Base-by-base conservation (phyloP, 2,329 filamentous ascomycete species). In the Fusarium decemcellulare region DNA sequence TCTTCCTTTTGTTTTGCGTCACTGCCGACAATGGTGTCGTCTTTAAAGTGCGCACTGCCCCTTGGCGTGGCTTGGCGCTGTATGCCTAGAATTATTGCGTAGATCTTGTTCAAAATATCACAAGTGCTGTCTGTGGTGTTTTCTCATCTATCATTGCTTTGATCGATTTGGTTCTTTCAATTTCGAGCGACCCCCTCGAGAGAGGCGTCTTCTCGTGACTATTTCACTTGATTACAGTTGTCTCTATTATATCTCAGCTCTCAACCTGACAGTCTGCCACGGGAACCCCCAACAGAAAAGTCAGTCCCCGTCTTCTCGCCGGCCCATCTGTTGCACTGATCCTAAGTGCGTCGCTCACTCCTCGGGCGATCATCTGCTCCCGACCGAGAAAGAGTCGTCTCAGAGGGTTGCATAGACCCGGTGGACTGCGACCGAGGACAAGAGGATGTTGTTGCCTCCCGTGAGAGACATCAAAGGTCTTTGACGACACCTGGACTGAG, bases 291-390 rank as follows among this genome's bases (percentile, higher is more conserved):
- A 74, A 36, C 4, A 76, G 39, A 16, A 47, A 44, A 10, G 70
- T 63, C 50, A 76, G 44, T 3, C 75, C 76, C 61, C 74, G 73
- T 3, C 68, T 44, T 27, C 65, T 69, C 2, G 75, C 76, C 59
- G 61, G 23, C 3, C 27, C 43, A 62, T 78, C 77, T 5, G 65
- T 66, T 6, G 72, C 71, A 2, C 68, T 68, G 29, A 75, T 68
- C 32, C 59, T 65, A 18, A 78, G 55, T 23, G 65, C 61, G 18
- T 61, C 29, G 15, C 39, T 65, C 11, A 70, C 70, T 1, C 66
- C 59, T 10, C 39, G 54, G 6, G 43, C 61, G 29, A 71, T 12
- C 9, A 68, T 32, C 16, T 59, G 23, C 27, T 56, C 63, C 34
- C 61, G 57, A 34, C 59, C 65, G 29, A 65, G 29, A 27, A 71